Percentiles rank a stretch among this genome's conserved stretches.
Evolutionary conservation across 768 basidiomycete species (phyloP).

Genomic region (Xerocomellus dryophilus): DNA sequence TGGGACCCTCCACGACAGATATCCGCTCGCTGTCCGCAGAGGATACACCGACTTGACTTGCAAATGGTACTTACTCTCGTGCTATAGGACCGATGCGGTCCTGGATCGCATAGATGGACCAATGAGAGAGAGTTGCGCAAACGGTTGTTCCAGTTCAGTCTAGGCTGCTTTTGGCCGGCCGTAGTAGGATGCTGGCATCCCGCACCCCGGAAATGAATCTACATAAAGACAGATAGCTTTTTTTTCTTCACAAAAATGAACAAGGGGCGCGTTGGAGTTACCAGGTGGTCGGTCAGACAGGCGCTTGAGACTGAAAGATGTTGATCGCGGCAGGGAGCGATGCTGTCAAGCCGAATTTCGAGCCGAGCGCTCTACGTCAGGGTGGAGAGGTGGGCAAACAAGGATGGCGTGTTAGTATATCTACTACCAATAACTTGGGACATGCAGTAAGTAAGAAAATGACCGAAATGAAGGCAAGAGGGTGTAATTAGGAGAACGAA

Average conservation of each 20-base stretch:
- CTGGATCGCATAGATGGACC: not conserved
- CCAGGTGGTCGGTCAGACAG: not conserved
- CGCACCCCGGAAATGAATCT: not conserved
- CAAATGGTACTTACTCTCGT: too few species aligned
- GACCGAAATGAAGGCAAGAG: not conserved
- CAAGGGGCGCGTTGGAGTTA: not conserved
- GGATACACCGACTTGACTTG: too few species aligned
- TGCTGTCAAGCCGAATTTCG: not conserved
- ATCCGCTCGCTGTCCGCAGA: too few species aligned
- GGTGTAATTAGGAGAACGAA: conserved; percentile 23
- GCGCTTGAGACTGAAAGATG: too few species aligned
- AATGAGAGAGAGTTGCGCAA: not conserved
- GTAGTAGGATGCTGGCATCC: not conserved
- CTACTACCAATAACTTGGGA: conserved; percentile 17
- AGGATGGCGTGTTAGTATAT: conserved; percentile 14
- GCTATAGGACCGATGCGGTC: too few species aligned
- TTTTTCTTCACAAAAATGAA: not conserved
- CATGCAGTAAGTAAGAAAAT: conserved; percentile 3
- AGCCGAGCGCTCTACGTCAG: not conserved
- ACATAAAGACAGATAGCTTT: too few species aligned
- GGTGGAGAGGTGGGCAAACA: not conserved
- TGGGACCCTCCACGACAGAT: too few species aligned
- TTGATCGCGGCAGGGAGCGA: not conserved
- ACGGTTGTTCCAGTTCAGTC: not conserved
- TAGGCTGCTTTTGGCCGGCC: too few species aligned